Conservation (phyloP, 2,329 filamentous ascomycete genomes). For the Aspergillus nomiae region DNA sequence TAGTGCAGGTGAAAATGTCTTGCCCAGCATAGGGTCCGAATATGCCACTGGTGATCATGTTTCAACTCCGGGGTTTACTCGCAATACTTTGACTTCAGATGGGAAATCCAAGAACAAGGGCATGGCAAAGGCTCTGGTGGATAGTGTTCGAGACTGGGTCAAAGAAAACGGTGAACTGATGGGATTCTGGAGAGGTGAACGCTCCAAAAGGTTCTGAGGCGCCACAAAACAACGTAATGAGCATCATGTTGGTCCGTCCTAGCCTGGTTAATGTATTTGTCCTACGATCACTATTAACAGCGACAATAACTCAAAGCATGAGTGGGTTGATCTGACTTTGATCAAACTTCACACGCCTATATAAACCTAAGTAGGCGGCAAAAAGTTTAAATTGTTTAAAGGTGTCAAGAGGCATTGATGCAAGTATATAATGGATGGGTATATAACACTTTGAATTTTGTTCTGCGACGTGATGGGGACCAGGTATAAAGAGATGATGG, state of each 20-base stretch:
- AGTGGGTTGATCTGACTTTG: background rate
- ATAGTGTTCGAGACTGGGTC: constrained; percentile 61
- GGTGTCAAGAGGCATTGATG: background rate
- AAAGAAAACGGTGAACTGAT: constrained; percentile 64
- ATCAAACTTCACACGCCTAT: background rate
- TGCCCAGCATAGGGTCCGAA: constrained; percentile 87
- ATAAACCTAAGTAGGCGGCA: background rate
- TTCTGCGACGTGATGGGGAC: background rate
- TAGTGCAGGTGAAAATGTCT: constrained; percentile 89
- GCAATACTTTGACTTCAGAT: constrained; percentile 29
- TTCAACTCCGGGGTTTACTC: constrained; percentile 26
- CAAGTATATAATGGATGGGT: background rate
- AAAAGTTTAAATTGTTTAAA: background rate
- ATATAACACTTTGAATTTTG: background rate
- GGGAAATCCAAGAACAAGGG: constrained; percentile 54
- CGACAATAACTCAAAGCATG: background rate
- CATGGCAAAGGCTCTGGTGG: constrained; percentile 66
- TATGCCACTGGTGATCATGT: constrained; percentile 59
- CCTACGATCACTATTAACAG: background rate
- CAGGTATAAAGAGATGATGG: background rate
- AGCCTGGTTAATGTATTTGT: background rate
- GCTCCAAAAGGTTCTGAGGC: constrained; percentile 49
- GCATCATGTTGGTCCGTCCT: background rate
- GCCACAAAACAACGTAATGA: background rate
- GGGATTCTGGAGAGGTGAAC: constrained; percentile 64